Evolutionary conservation across 2,329 filamentous ascomycete genomes (phyloP).

Genomic region (Parastagonospora nodorum): DNA sequence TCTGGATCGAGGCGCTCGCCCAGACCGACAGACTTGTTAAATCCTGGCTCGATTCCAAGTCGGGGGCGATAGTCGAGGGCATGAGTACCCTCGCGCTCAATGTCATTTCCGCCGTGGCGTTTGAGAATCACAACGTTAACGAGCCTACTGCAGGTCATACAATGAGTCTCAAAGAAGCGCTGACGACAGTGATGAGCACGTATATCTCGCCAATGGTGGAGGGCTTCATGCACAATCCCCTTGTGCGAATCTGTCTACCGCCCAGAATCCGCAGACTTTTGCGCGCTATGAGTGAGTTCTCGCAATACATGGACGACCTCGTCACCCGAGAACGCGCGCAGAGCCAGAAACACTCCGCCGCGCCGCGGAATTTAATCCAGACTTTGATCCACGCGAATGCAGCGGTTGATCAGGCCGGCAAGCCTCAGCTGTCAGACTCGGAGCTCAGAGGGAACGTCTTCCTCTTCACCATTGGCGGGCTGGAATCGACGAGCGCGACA

Average conservation of each 20-base stretch:
- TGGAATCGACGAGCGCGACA: conserved; percentile 51
- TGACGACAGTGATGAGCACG: conserved; percentile 34
- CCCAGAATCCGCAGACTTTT: conserved; percentile 18
- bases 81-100: conserved; percentile 44
- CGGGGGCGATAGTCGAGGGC: conserved; percentile 36
- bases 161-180: conserved; percentile 23
- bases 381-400: conserved; percentile 34
- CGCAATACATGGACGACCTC: conserved; percentile 24
- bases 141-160: conserved; percentile 18
- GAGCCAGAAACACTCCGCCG: too few relatives aligned
- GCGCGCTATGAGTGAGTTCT: conserved; percentile 16
- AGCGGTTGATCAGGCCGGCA: not conserved
- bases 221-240: conserved; percentile 1
- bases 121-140: conserved; percentile 29
- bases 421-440: conserved; percentile 12
- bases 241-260: conserved; percentile 23
- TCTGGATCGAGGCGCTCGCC: conserved; percentile 62
- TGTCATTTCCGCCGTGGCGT: conserved; percentile 46
- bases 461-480: conserved; percentile 36
- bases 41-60: conserved; percentile 23
- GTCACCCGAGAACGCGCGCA: conserved; percentile 13
- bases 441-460: conserved; percentile 41
- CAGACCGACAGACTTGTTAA: conserved; percentile 55
- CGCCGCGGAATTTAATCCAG: conserved; percentile 31
- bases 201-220: conserved; percentile 22